These are phyloP conservation scores for Begonia loranthoides DNA, from an alignment of 306 rosid genomes.

Conservation along the genomic window DNA sequence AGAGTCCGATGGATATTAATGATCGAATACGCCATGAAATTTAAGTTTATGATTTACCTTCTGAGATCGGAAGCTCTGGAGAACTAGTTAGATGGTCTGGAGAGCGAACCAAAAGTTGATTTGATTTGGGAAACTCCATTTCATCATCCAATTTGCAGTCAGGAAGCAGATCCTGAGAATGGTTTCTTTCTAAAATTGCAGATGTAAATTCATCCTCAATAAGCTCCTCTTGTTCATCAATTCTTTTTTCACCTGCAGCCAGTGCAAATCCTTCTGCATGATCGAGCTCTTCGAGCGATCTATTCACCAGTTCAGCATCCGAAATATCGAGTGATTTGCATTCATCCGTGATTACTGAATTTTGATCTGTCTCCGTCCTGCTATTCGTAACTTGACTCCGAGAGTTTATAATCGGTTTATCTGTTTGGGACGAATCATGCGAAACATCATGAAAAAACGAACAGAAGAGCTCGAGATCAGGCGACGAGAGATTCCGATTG, in stretches of 20 bases:
- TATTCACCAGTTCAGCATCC: no score
- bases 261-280: no score
- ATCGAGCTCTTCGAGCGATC: no score
- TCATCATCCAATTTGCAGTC: slow-evolving; percentile 3
- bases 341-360: slow-evolving; percentile 7
- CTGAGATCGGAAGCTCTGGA: slow-evolving; percentile 1
- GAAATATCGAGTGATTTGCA: no score
- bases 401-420: slow-evolving; percentile 15
- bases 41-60: slow-evolving; percentile 31
- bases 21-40: no score
- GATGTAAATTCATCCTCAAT: slow-evolving; percentile 14
- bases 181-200: slow-evolving; percentile 16
- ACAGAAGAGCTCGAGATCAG: slow-evolving; percentile 50
- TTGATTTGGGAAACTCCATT: slow-evolving; percentile 13
- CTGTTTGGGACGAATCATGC: slow-evolving; percentile 23
- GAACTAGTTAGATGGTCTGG: slow-evolving; percentile 6
- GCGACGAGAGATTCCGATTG: slow-evolving; percentile 66
- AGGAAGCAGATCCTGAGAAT: slow-evolving; percentile 18
- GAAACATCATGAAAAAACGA: slow-evolving; percentile 48
- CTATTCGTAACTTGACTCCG: slow-evolving; percentile 8
- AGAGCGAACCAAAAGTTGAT: slow-evolving; percentile 8
- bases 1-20: no score
- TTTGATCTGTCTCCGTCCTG: slow-evolving; percentile 18
- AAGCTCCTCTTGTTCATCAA: slow-evolving; percentile 7
- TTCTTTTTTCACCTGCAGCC: slow-evolving; percentile 3